Percentiles rank a stretch among this genome's conserved stretches.
Conservation (phyloP, 139 green algal genomes). For the Tetraselmis chui region DNA sequence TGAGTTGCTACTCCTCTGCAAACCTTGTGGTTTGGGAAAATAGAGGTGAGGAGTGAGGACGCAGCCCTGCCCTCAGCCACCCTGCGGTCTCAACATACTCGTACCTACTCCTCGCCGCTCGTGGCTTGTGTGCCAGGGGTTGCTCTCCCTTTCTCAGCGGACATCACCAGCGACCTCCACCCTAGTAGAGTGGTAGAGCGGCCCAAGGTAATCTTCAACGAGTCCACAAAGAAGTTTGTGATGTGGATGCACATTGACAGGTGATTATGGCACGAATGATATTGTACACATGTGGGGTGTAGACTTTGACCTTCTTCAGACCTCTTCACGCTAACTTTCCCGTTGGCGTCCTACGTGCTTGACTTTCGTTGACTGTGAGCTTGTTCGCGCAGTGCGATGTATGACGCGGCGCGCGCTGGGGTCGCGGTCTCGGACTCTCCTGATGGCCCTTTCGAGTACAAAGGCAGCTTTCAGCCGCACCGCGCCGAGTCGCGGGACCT, state of each 20-base stretch:
- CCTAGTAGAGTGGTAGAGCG: slow-evolving; percentile 33
- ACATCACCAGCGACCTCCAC: slow-evolving; percentile 22
- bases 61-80: too few relatives aligned
- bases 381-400: slow-evolving; percentile 19
- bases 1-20: slow-evolving; percentile 31
- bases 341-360: too few relatives aligned
- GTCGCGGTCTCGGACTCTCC: slow-evolving; percentile 17
- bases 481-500: slow-evolving; percentile 32
- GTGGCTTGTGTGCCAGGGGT: too few relatives aligned
- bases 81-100: too few relatives aligned
- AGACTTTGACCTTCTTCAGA: too few relatives aligned
- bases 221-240: slow-evolving; percentile 20
- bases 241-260: slow-evolving; percentile 48
- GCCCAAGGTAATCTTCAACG: slow-evolving; percentile 35
- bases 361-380: not conserved
- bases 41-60: slow-evolving; percentile 24
- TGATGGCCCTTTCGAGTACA: slow-evolving; percentile 36
- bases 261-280: too few relatives aligned
- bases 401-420: slow-evolving; percentile 26
- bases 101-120: too few relatives aligned
- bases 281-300: too few relatives aligned
- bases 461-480: slow-evolving; percentile 28
- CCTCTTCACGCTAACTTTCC: too few relatives aligned
- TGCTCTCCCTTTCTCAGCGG: not conserved
- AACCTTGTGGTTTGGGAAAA: slow-evolving; percentile 32